Evolutionary conservation across 2,329 filamentous ascomycete genomes (phyloP).

Genomic region (Coniochaeta pulveracea): DNA sequence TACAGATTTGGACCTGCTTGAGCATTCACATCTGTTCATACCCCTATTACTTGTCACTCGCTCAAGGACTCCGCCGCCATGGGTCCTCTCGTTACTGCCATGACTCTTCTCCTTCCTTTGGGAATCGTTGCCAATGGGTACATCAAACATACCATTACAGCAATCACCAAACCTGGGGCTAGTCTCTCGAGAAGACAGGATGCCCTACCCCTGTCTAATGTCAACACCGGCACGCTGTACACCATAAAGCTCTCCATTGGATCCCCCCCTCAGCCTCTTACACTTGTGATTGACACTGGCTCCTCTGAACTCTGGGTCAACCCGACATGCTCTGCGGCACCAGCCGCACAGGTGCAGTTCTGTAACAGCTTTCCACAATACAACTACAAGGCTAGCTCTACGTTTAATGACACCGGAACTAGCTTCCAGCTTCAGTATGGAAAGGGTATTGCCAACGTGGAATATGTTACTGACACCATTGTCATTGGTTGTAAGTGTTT

Average conservation of each 20-base stretch:
- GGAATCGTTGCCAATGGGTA: too few species aligned
- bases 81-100: too few species aligned
- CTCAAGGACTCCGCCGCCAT: too few species aligned
- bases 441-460: slow-evolving; percentile 21
- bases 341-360: slow-evolving; percentile 11
- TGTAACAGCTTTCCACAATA: slow-evolving; percentile 31
- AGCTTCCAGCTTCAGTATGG: slow-evolving; percentile 22
- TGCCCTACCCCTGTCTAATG: not conserved
- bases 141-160: not conserved
- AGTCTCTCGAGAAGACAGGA: not conserved
- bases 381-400: slow-evolving; percentile 25
- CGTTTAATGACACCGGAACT: slow-evolving; percentile 23
- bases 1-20: too few species aligned
- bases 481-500: slow-evolving; percentile 24
- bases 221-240: not conserved
- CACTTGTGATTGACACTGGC: slow-evolving; percentile 35
- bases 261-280: slow-evolving; percentile 31
- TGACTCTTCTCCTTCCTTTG: too few species aligned
- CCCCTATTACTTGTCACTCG: too few species aligned
- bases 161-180: not conserved
- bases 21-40: too few species aligned
- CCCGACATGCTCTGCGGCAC: slow-evolving; percentile 27
- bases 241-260: slow-evolving; percentile 18
- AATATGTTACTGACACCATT: slow-evolving; percentile 31
- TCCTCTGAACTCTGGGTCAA: slow-evolving; percentile 43